phyloP scores from a whole-genome alignment of 306 rosid species.

The Abrus pulchellus region DNA sequence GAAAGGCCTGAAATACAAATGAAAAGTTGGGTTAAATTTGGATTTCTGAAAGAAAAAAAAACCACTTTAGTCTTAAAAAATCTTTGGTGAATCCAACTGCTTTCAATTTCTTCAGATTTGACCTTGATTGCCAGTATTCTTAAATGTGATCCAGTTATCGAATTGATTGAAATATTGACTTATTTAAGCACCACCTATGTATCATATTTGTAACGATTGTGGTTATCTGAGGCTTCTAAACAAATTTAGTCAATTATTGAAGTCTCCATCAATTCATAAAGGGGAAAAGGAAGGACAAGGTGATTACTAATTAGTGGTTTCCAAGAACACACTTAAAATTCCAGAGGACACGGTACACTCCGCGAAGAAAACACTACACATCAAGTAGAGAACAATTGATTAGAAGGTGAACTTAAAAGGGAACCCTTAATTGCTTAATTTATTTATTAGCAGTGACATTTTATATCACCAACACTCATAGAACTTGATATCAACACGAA shows the following conservation, averaged over 20 bases:
- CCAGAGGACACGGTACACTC: neutral
- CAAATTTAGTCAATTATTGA: neutral
- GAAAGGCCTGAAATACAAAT: no score
- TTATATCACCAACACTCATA: conserved; percentile 70
- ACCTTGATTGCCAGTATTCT: no score
- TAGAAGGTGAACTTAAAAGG: neutral
- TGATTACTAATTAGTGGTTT: neutral
- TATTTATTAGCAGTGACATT: neutral
- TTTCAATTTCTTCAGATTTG: no score
- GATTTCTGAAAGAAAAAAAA: no score
- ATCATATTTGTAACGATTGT: no score
- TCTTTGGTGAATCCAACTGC: no score
- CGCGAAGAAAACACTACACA: neutral
- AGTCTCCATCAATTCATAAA: neutral
- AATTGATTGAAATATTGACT: no score
- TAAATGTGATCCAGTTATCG: no score
- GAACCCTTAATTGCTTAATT: neutral
- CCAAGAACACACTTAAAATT: neutral
- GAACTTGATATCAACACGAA: conserved; percentile 68
- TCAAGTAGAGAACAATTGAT: neutral
- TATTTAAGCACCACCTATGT: no score
- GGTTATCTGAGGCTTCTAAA: no score
- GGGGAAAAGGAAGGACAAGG: neutral
- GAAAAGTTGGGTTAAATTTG: no score
- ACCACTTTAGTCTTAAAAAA: no score